Evolutionary conservation across 129 eudicot genomes (phyloP), one percentile per base, ranked within the genome.

Genomic region (Deinandra increscens): DNA sequence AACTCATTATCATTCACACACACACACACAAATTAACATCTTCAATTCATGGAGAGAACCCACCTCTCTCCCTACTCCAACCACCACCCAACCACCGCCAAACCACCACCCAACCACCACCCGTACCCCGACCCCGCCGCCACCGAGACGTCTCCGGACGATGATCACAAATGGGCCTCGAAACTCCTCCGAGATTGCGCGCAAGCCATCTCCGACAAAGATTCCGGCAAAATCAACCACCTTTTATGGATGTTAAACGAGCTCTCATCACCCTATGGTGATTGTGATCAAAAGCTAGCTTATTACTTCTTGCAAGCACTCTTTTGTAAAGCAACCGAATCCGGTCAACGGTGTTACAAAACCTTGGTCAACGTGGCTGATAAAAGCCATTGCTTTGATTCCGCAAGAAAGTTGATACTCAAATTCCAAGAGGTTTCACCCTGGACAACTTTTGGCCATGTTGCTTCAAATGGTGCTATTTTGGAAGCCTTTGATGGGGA

Each of bases 361-460:
- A 91, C 97, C 69, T 80, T 88, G 56, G 71, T 79, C 0, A 70
- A 85, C 1, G 85, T 80, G 3, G 85, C 90, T 1, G 96, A 88
- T 34, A 86, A 82, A 54, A 85, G 83, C 55, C 87, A 84, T 64
- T 85, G 86, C 15, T 91, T 91, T 55, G 96, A 91, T 65, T 72
- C 84, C 0, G 78, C 85, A 0, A 78, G 92, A 67, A 91, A 82
- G 64, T 70, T 91, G 38, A 84, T 88, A 34, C 80, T 91, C 8
- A 88, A 82, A 55, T 91, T 91, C 64, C 97, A 91, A 72, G 97
- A 91, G 66, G 97, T 86, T 13, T 88, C 93, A 65, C 97, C 97
- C 20, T 91, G 97, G 97, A 83, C 88, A 20, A 88, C 90, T 61
- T 91, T 91, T 77, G 97, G 97, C 50, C 97, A 91, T 84, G 97